These are phyloP conservation scores for Solanum okadae DNA, from an alignment of 257 asterid genomes.

Conservation along the genomic window DNA sequence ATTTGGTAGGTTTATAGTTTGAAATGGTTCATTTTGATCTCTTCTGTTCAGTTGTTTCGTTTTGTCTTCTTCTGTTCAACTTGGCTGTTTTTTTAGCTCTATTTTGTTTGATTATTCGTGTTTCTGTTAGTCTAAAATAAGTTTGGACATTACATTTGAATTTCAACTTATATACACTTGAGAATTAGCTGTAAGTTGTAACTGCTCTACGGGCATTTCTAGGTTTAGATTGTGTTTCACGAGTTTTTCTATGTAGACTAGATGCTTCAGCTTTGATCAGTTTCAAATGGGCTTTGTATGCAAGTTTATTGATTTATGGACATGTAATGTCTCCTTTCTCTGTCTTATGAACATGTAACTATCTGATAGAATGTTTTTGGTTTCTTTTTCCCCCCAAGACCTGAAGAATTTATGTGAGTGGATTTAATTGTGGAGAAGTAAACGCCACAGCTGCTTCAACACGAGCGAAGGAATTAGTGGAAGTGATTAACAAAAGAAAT, in stretches of 20 bases:
- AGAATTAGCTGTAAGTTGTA: neutral
- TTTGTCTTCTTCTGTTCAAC: neutral
- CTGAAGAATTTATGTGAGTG: neutral
- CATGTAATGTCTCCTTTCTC: neutral
- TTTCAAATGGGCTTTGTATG: neutral
- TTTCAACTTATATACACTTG: neutral
- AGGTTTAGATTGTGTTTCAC: neutral
- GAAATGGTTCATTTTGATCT: neutral
- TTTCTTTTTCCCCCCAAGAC: neutral
- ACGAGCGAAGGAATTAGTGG: neutral
- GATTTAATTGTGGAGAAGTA: neutral
- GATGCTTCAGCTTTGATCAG: neutral
- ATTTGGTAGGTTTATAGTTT: neutral
- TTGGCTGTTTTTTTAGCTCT: neutral
- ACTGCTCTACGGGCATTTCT: neutral
- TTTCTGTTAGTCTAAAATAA: neutral
- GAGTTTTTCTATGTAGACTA: neutral
- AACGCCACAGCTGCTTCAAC: neutral
- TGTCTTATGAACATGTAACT: neutral
- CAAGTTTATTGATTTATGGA: neutral
- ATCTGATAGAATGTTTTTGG: neutral
- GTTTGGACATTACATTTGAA: neutral
- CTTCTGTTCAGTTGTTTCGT: neutral
- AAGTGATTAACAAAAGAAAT: slow-evolving; percentile 5
- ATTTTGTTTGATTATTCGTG: neutral